Base-by-base conservation (phyloP, 352 stramenopile genomes). In the Thalassiosira sp. region DNA sequence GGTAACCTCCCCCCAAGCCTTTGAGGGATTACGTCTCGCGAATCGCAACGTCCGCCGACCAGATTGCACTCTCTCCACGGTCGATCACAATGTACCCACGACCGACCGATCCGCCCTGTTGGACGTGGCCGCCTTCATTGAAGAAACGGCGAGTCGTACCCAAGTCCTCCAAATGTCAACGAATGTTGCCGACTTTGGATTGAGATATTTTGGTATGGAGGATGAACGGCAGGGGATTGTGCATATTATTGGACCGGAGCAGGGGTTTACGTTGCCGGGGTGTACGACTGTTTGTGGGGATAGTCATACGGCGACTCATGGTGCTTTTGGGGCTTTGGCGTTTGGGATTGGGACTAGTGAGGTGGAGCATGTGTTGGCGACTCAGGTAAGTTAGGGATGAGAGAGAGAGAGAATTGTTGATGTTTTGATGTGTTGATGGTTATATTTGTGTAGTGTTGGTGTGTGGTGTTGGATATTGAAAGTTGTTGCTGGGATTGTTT, bases 341-440 rank as follows among this genome's bases (percentile, higher is more conserved):
- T 95, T 95, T 82, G 90, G 90, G 57, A 95, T 95, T 82, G 91
- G 90, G 63, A 95, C 90, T 5, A 89, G 74, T 82, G 91, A 95
- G 72, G 91, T 95, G 0, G 91, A 95, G 66, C 90, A 95, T 72
- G 90, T 95, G 24, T 75, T 95, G 40, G 90, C 90, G 0, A 95
- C 91, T 45, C 89, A 94, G 79, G 82, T 89, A 67, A 66, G 70
- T 54, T 49, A 13, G n/a, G n/a, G n/a, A n/a, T n/a, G n/a, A n/a
- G n/a, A n/a, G n/a, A n/a, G n/a, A n/a, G n/a, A n/a, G n/a, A n/a
- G n/a, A n/a, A 28, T 20, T 43, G 22, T 46, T 42, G 22, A 22
- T 48, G 20, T 0, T 57, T 48, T 10, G 31, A 10, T 37, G 31
- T 3, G 8, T 56, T 56, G 57, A 31, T 70, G 33, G n/a, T 18